These are phyloP conservation scores for Candida saitoana DNA, from an alignment of 805 yeast genomes.

Conservation along the genomic window DNA sequence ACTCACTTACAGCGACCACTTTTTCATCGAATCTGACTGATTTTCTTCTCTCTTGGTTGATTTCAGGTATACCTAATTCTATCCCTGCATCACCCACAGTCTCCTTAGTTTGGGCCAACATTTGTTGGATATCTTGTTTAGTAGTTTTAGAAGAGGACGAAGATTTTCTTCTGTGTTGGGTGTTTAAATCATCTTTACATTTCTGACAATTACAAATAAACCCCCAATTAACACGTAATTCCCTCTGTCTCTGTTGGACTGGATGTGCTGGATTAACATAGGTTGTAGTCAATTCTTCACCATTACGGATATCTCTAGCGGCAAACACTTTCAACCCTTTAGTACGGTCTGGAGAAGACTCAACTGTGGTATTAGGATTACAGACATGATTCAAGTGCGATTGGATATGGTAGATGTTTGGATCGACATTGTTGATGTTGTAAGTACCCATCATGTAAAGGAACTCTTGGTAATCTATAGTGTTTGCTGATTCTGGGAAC, in stretches of 20 bases:
- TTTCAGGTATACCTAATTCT: conserved; percentile 45
- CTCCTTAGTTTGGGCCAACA: conserved; percentile 39
- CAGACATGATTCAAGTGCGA: conserved; percentile 77
- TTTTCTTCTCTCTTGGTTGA: conserved; percentile 47
- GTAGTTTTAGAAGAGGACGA: conserved; percentile 17
- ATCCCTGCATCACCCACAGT: conserved; percentile 37
- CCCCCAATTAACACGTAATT: conserved; percentile 73
- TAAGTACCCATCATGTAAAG: conserved; percentile 64
- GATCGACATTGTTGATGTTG: conserved; percentile 69
- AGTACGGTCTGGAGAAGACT: conserved; percentile 37
- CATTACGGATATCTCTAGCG: conserved; percentile 49
- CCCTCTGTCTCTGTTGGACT: conserved; percentile 59
- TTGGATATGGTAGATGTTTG: conserved; percentile 55
- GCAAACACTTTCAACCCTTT: conserved; percentile 62
- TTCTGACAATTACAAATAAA: conserved; percentile 65
- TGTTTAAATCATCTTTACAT: conserved; percentile 54
- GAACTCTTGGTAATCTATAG: conserved; percentile 48
- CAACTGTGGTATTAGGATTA: conserved; percentile 62
- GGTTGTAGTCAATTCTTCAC: conserved; percentile 65
- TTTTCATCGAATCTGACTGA: conserved; percentile 64
- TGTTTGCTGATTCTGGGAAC: conserved; percentile 35
- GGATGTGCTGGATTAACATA: conserved; percentile 67
- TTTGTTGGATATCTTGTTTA: conserved; percentile 42
- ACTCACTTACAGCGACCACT: conserved; percentile 28
- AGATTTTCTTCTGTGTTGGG: conserved; percentile 45